Conservation (phyloP, 257 asterid species). For the Salvia miltiorrhiza region DNA sequence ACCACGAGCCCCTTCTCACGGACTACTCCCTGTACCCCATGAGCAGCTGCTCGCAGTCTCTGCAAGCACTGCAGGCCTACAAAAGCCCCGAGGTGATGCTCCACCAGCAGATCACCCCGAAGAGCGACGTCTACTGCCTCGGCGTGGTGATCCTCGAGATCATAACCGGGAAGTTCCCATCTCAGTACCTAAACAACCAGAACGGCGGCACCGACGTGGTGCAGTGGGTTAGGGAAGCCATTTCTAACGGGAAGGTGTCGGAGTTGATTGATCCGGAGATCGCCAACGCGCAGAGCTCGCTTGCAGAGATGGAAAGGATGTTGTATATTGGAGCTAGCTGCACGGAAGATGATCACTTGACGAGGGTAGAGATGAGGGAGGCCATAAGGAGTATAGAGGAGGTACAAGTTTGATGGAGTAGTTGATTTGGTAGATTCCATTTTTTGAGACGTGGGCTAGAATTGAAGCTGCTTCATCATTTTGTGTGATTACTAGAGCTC, state of each 20-base stretch:
- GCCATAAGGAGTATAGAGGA: constrained; percentile 68
- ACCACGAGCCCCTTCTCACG: constrained; percentile 67
- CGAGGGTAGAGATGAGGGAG: constrained; percentile 61
- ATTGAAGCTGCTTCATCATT: too few species aligned
- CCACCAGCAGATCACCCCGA: constrained; percentile 62
- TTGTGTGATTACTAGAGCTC: too few species aligned
- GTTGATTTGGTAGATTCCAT: too few species aligned
- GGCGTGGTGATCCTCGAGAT: constrained; percentile 76
- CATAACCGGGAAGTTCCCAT: constrained; percentile 74
- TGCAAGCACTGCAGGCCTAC: constrained; percentile 52
- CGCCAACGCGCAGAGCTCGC: constrained; percentile 17
- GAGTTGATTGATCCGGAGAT: constrained; percentile 83
- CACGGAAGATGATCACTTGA: constrained; percentile 45
- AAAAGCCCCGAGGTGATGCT: constrained; percentile 65
- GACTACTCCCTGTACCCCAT: constrained; percentile 71
- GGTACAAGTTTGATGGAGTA: constrained; percentile 28
- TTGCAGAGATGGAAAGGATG: constrained; percentile 56
- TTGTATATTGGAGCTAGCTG: constrained; percentile 58
- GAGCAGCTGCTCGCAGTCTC: constrained; percentile 49
- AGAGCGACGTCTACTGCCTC: constrained; percentile 78
- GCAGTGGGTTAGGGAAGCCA: constrained; percentile 54
- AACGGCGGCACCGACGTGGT: constrained; percentile 82
- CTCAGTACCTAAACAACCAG: constrained; percentile 75
- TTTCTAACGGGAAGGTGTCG: constrained; percentile 34
- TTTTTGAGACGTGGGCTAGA: too few species aligned